These are phyloP conservation scores for Omphalotus olearius DNA, from an alignment of 1,284 basidiomycete genomes.

Conservation along the genomic window DNA sequence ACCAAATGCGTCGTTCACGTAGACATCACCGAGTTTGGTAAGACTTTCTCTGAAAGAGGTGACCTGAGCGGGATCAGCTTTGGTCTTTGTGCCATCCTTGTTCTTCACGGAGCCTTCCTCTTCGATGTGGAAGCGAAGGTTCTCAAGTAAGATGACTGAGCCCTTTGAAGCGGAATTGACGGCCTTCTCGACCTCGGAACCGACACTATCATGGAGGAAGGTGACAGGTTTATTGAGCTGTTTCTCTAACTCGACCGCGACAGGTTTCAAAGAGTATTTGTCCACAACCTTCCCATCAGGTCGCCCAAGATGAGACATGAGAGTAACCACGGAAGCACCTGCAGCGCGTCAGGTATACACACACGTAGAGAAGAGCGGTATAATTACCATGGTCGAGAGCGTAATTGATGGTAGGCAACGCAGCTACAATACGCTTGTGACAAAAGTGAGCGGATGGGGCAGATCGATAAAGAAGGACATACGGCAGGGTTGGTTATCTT, in stretches of 20 bases:
- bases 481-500: conserved; percentile 97
- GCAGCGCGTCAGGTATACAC: conserved; percentile 7
- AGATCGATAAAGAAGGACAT: conserved; percentile 29
- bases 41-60: conserved; percentile 83
- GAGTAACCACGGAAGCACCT: conserved; percentile 84
- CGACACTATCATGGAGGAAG: conserved; percentile 88
- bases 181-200: conserved; percentile 76
- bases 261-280: conserved; percentile 92
- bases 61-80: conserved; percentile 84
- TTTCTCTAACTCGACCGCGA: conserved; percentile 72
- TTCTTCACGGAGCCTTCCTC: conserved; percentile 96
- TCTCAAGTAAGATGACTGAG: conserved; percentile 92
- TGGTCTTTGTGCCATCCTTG: conserved; percentile 89
- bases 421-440: conserved; percentile 88
- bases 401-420: conserved; percentile 94
- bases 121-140: conserved; percentile 97
- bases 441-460: conserved; percentile 7
- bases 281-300: conserved; percentile 89
- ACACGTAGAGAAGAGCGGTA: neutral
- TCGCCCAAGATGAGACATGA: conserved; percentile 98
- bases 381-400: conserved; percentile 81
- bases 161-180: conserved; percentile 73
- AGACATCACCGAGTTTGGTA: conserved; percentile 93
- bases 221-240: conserved; percentile 70
- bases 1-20: conserved; percentile 98